Evolutionary conservation across 2,329 filamentous ascomycete genomes (phyloP).

Genomic region (Sclerotinia nivalis): DNA sequence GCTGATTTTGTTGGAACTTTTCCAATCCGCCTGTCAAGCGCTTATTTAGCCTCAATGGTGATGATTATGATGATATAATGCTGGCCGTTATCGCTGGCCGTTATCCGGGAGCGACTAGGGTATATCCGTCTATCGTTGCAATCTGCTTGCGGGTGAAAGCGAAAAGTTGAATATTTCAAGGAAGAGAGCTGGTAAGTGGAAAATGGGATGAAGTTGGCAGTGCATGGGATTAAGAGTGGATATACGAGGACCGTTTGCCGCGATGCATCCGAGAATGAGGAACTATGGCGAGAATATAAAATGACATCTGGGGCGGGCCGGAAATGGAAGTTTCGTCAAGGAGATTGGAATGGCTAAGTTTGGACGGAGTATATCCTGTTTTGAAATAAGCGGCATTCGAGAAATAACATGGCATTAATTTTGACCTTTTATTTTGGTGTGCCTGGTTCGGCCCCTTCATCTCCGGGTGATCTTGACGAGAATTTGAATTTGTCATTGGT

Average conservation of each 20-base stretch:
- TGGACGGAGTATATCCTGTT: slow-evolving; percentile 3
- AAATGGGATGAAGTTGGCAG: not conserved
- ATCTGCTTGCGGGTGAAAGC: not conserved
- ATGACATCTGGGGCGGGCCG: not conserved
- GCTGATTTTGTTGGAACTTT: too few relatives aligned
- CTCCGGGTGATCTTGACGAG: not conserved
- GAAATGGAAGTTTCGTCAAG: slow-evolving; percentile 1
- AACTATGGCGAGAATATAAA: not conserved
- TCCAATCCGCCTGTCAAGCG: not conserved
- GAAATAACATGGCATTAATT: not conserved
- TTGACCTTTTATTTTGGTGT: not conserved
- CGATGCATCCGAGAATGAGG: not conserved
- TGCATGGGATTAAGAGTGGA: not conserved
- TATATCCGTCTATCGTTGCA: not conserved
- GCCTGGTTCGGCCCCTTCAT: not conserved
- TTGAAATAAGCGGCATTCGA: not conserved
- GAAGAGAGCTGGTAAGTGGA: not conserved
- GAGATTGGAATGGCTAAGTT: not conserved
- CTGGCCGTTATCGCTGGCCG: not conserved
- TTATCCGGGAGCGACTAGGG: not conserved
- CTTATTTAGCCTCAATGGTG: not conserved
- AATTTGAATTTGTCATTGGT: not conserved
- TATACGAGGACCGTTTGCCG: not conserved
- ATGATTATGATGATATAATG: not conserved
- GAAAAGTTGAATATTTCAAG: not conserved